Base-by-base conservation (phyloP, 805 yeast genomes). In the Starmerella geochares region DNA sequence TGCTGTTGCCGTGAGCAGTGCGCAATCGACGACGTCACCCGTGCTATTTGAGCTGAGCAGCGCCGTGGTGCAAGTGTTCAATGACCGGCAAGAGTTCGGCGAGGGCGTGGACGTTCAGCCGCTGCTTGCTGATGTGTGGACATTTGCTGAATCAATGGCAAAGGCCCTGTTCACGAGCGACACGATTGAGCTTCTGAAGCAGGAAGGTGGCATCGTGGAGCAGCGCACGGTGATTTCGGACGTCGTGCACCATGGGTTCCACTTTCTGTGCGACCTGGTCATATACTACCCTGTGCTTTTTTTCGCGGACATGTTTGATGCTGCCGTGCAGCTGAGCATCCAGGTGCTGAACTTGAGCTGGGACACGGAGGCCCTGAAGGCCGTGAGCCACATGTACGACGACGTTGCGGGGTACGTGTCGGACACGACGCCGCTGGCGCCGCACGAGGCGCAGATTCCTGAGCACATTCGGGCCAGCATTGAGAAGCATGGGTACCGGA, bases 131-230 rank as follows among this genome's bases (percentile, higher is more conserved):
- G 72, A 84, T 27, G 71, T 87, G 42, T 95, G 90, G 66, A 95
- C 88, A 68, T 88, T 81, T 62, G 85, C 81, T 73, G 71, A 88
- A 54, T 80, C 86, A 83, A 72, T 81, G 67, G 71, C 75, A 54
- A 95, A 86, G 62, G 69, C 86, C 46, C 66, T 87, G 47, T 75
- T 62, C 86, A 87, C 37, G 13, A 23, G 19, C n/a, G 31, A 35
- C 14, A 36, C 38, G 2, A 16, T 37, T 3, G 38, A 32, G 13
- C 35, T 39, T 46, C 43, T 54, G 38, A 28, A 49, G 41, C n/a
- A 16, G 4, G 50, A 53, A 23, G 58, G 54, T 25, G 54, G 27
- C 13, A 47, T 31, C n/a, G 54, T 41, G 16, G 51, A 50, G 28
- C 50, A 49, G 16, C 44, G 39, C 27, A 48, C 58, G 14, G 31